A percentile compares a stretch with the other conserved stretches of the same genome.
Evolutionary conservation across 192 early-diverging fungal genomes (phyloP).

Genomic region (Rhizoclosmatium globosum): DNA sequence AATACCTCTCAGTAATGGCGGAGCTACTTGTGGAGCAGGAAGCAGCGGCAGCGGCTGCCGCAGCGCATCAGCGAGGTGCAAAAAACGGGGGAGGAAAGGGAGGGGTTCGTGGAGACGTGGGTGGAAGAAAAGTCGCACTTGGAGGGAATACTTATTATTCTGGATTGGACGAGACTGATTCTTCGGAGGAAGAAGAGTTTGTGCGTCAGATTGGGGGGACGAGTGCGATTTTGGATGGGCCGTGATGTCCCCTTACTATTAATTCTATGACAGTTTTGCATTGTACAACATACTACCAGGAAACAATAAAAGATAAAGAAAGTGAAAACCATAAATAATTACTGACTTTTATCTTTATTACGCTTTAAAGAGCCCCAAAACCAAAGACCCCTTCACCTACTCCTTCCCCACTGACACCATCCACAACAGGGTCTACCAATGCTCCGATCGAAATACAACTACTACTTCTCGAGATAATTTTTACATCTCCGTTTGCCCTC

Average conservation of each 20-base stretch:
- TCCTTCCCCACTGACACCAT: neutral
- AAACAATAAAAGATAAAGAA: slow-evolving; percentile 3
- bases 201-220: slow-evolving; percentile 50
- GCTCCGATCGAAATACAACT: slow-evolving; percentile 6
- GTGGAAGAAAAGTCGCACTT: slow-evolving; percentile 27
- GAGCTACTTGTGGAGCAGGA: slow-evolving; percentile 38
- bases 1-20: slow-evolving; percentile 59
- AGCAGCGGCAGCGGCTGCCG: slow-evolving; percentile 26
- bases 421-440: neutral
- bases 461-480: slow-evolving; percentile 2
- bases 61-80: slow-evolving; percentile 6
- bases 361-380: slow-evolving; percentile 1
- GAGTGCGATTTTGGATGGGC: slow-evolving; percentile 53
- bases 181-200: slow-evolving; percentile 44
- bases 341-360: neutral
- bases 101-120: neutral
- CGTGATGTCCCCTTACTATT: slow-evolving; percentile 14
- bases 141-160: slow-evolving; percentile 37
- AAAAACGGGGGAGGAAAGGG: neutral
- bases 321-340: neutral
- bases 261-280: too few relatives aligned
- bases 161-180: slow-evolving; percentile 36
- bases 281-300: neutral
- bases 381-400: slow-evolving; percentile 6
- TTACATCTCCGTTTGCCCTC: neutral